Evolutionary conservation across 768 basidiomycete genomes (phyloP), one percentile per base, ranked within the genome.

Genomic region (Podaxis pistillaris): DNA sequence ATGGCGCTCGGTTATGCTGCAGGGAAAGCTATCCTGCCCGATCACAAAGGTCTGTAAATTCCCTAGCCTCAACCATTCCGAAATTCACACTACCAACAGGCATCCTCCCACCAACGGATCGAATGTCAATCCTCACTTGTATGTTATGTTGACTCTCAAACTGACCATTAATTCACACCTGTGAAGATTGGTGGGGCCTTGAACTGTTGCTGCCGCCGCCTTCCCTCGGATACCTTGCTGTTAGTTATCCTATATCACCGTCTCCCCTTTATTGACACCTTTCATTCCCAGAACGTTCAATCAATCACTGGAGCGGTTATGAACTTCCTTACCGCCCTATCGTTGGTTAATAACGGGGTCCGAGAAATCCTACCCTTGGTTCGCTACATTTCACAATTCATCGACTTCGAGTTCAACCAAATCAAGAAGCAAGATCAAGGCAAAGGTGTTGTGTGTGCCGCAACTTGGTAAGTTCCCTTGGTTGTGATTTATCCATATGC

Each of bases 121-220:
- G 92, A 53, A 83, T 94, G 71, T 91, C 89, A 11, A 81, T 89
- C 24, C 74, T 94, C 28, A 92, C 91, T 13, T 94, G 91, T 93
- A 71, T 71, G 89, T 74, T 7, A 36, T 51, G 37, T 26, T 33
- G 33, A 33, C 33, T 33, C 33, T 22, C 41, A 47, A 51, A 41
- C 58, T 59, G 1, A 22, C 49, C 26, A 28, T 6, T 38, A 2
- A 33, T 61, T 58, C 49, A 52, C 19, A 52, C 47, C 61, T 24
- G 24, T 65, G 28, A 37, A 94, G 92, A 94, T 73, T 94, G 93
- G 93, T 96, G 93, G 93, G 93, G 93, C 13, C 77, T 92, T 12
- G 93, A 96, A 70, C 60, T 94, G 0, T 80, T 86, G 38, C 78
- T 96, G 28, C 93, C 94, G 3, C 83, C 87, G 19, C 83, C 91